Conservation (phyloP, 768 basidiomycete genomes). For the Pulveroboletus sp. region DNA sequence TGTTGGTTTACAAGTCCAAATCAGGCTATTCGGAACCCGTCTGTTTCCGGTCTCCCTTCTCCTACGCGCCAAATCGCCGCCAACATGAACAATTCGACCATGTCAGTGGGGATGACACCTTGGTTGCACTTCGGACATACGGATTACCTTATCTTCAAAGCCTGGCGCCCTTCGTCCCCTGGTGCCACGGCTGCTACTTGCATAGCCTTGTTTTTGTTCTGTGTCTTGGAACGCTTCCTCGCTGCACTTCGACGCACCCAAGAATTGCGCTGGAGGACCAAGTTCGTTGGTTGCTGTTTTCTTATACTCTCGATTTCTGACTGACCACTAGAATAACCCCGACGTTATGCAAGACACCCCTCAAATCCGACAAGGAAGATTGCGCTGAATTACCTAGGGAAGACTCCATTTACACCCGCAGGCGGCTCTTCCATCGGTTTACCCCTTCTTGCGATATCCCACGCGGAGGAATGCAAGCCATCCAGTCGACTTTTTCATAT, state of each 20-base stretch:
- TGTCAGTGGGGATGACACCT: constrained; percentile 50
- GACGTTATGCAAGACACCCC: not conserved
- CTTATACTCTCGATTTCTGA: not conserved
- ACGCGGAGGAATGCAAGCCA: constrained; percentile 61
- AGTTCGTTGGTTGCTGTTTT: constrained; percentile 36
- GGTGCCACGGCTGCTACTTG: constrained; percentile 77
- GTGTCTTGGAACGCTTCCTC: constrained; percentile 69
- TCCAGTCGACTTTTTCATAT: constrained; percentile 65
- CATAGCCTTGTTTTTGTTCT: constrained; percentile 65
- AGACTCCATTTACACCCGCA: constrained; percentile 7
- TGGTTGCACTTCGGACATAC: constrained; percentile 69
- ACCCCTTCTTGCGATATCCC: constrained; percentile 62
- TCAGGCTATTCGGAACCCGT: not conserved
- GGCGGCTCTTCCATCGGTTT: constrained; percentile 55
- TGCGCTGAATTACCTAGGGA: not conserved
- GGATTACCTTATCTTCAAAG: constrained; percentile 64
- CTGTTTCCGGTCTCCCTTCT: too few relatives aligned
- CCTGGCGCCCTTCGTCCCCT: constrained; percentile 63
- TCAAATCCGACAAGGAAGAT: constrained; percentile 1
- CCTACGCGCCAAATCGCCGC: too few relatives aligned
- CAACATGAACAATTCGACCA: constrained; percentile 9
- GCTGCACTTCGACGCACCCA: constrained; percentile 51
- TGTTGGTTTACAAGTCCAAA: constrained; percentile 1
- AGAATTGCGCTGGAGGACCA: constrained; percentile 56
- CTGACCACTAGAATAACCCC: constrained; percentile 8